phyloP scores from a whole-genome alignment of 2,329 filamentous ascomycete genomes.

The Claviceps arundinis region DNA sequence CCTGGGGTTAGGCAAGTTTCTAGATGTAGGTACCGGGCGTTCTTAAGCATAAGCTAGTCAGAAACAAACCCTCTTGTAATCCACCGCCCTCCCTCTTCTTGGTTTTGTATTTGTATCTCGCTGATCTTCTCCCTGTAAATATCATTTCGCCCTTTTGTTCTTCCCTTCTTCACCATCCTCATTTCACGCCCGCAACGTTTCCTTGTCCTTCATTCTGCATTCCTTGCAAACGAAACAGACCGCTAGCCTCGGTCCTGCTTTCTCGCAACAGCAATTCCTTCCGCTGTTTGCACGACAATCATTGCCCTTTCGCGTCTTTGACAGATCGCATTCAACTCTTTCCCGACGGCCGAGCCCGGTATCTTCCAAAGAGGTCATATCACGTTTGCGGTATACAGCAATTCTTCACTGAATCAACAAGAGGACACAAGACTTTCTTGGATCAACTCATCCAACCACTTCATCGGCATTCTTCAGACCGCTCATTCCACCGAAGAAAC shows the following conservation, averaged over 20 bases:
- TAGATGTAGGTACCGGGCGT: background rate
- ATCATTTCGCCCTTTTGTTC: background rate
- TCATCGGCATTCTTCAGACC: background rate
- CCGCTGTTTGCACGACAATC: slow-evolving; percentile 18
- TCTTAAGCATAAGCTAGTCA: background rate
- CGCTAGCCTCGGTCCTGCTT: slow-evolving; percentile 9
- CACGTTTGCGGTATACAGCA: background rate
- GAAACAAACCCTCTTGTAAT: background rate
- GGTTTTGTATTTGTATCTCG: background rate
- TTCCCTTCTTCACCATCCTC: slow-evolving; percentile 2
- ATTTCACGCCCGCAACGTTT: background rate
- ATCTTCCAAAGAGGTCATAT: background rate
- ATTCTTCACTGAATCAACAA: background rate
- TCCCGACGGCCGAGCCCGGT: slow-evolving; percentile 23
- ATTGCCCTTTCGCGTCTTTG: slow-evolving; percentile 33
- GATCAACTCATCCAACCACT: too few relatives aligned
- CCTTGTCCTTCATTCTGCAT: slow-evolving; percentile 13
- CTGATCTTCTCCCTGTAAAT: background rate
- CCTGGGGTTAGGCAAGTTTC: background rate
- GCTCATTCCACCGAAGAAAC: background rate
- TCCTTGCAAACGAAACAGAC: slow-evolving; percentile 1
- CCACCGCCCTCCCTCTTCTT: background rate
- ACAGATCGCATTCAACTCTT: slow-evolving; percentile 27
- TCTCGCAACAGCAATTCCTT: slow-evolving; percentile 12
- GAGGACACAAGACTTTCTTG: background rate